These are phyloP conservation scores for Podospora bellae-mahoneyi DNA, from an alignment of 495 filamentous ascomycete genomes.

Conservation along the genomic window DNA sequence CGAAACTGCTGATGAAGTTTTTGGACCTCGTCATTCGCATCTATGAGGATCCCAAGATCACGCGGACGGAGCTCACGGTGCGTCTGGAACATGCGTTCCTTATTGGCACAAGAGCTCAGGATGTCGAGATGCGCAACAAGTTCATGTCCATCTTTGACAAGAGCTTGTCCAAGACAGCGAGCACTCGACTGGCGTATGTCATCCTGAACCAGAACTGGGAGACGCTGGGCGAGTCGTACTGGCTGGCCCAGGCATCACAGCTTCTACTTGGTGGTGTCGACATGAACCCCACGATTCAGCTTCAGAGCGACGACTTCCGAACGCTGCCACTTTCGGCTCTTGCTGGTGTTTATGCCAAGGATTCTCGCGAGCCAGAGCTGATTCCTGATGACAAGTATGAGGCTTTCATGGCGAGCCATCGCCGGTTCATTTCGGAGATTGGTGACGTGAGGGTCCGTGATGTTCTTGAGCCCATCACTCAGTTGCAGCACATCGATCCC, in stretches of 20 bases:
- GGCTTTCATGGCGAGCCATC: constrained; percentile 69
- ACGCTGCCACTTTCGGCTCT: constrained; percentile 66
- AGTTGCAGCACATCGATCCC: constrained; percentile 86
- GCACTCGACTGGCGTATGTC: constrained; percentile 80
- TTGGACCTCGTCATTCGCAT: constrained; percentile 94
- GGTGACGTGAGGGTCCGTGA: constrained; percentile 82
- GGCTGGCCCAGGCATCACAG: constrained; percentile 91
- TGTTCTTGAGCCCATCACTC: constrained; percentile 83
- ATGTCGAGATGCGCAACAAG: constrained; percentile 94
- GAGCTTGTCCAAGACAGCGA: constrained; percentile 81
- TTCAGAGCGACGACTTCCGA: constrained; percentile 81
- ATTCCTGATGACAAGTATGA: constrained; percentile 83
- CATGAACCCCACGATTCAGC: constrained; percentile 67
- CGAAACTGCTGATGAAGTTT: constrained; percentile 82
- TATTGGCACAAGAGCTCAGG: constrained; percentile 87
- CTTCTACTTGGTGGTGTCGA: constrained; percentile 87
- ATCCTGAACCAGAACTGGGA: constrained; percentile 97
- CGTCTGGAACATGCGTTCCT: constrained; percentile 96
- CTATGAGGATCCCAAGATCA: constrained; percentile 94
- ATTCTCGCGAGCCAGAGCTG: constrained; percentile 63
- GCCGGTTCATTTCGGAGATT: constrained; percentile 76
- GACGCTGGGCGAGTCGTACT: constrained; percentile 87
- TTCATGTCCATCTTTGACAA: constrained; percentile 94
- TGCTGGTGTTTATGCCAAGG: constrained; percentile 66
- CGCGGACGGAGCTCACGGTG: constrained; percentile 90